Conservation (phyloP, 208 protist genomes). For the Trypanosoma platydactyli region DNA sequence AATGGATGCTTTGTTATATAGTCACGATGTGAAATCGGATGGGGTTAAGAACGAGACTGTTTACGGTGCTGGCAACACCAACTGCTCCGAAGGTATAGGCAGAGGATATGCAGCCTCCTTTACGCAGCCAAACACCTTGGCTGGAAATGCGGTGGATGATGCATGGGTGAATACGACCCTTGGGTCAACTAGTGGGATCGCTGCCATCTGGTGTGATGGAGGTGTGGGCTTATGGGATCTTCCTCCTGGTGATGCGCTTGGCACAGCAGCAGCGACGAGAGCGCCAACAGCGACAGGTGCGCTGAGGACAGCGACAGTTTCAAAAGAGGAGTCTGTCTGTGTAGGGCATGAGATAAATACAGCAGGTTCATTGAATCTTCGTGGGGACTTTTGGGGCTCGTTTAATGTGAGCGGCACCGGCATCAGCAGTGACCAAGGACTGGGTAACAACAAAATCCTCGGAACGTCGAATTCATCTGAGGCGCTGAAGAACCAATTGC, state of each 20-base stretch:
- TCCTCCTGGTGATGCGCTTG: neutral
- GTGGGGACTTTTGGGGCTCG: slow-evolving; percentile 16
- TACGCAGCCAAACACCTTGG: slow-evolving; percentile 7
- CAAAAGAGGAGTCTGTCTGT: neutral
- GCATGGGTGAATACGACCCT: slow-evolving; percentile 16
- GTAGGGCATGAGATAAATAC: slow-evolving; percentile 1
- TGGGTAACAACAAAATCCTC: slow-evolving; percentile 1
- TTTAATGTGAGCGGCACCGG: slow-evolving; percentile 1
- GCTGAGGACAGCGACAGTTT: neutral
- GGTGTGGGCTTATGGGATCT: slow-evolving; percentile 11
- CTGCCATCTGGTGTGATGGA: slow-evolving; percentile 24
- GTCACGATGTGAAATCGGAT: slow-evolving; percentile 4
- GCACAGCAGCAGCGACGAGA: neutral
- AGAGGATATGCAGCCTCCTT: neutral
- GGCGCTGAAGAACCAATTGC: slow-evolving; percentile 23
- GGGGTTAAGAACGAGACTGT: neutral
- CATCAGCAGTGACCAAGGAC: neutral
- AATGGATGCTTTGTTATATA: slow-evolving; percentile 2
- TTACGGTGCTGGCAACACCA: neutral
- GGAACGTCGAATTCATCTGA: slow-evolving; percentile 13
- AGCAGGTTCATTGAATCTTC: neutral
- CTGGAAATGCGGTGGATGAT: slow-evolving; percentile 4
- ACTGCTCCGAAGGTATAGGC: neutral
- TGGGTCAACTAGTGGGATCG: neutral
- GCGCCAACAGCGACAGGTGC: slow-evolving; percentile 3